phyloP scores from a whole-genome alignment of 2,329 filamentous ascomycete species.

The Scedosporium aurantiacum region DNA sequence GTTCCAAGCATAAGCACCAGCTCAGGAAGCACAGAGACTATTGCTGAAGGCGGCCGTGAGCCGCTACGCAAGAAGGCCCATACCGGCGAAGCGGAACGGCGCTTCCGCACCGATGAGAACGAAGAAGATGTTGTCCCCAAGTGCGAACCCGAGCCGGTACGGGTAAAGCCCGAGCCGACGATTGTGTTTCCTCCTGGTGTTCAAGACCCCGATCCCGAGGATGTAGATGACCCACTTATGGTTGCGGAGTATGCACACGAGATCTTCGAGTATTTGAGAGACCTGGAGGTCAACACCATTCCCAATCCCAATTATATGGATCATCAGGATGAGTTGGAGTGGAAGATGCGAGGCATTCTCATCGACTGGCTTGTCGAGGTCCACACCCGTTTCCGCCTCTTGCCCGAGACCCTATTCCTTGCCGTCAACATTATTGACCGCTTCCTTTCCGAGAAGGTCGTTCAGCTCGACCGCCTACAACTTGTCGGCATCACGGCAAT shows the following conservation, averaged over 20 bases:
- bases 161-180: conserved; percentile 15
- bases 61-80: conserved; percentile 57
- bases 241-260: conserved; percentile 94
- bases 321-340: conserved; percentile 88
- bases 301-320: conserved; percentile 94
- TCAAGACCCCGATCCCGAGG: conserved; percentile 71
- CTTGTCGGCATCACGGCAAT: conserved; percentile 96
- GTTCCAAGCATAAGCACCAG: conserved; percentile 36
- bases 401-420: conserved; percentile 93
- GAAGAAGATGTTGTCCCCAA: conserved; percentile 18
- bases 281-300: conserved; percentile 67
- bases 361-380: conserved; percentile 98
- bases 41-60: conserved; percentile 25
- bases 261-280: conserved; percentile 90
- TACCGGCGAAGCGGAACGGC: conserved; percentile 41
- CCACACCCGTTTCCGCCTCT: conserved; percentile 88
- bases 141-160: conserved; percentile 16
- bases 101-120: conserved; percentile 17
- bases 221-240: conserved; percentile 91
- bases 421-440: conserved; percentile 98
- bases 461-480: conserved; percentile 91
- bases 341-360: conserved; percentile 96
- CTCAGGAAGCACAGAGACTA: conserved; percentile 7
- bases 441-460: conserved; percentile 89
- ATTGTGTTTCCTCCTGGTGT: conserved; percentile 22